Base-by-base conservation (phyloP, 2,329 filamentous ascomycete genomes). In the Dactylellina parvicollis region DNA sequence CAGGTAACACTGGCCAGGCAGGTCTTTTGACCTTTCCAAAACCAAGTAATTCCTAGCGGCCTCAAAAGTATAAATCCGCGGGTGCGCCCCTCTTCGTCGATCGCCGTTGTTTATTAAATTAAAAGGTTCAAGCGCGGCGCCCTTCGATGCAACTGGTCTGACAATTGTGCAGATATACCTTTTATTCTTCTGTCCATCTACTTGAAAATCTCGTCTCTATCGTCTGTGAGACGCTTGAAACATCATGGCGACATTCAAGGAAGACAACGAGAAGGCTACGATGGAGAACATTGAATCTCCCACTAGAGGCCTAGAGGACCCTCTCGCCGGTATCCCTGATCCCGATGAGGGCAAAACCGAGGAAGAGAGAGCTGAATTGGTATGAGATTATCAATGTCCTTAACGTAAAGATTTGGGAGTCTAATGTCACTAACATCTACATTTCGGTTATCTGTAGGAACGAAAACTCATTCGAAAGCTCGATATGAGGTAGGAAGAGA, bases 321-420 rank as follows among this genome's bases (percentile, higher is more conserved):
- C 49, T 38, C 55, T 65, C 8, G 40, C 67, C 3, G 60, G 49
- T 16, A 56, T 74, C 30, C 50, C 47, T 28, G 86, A 89, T 76
- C 87, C 87, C 0, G 90, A 92, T 80, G 88, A 85, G 50, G 86
- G 87, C 5, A 80, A 90, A 76, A 88, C 84, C 38, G 85, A 85
- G 0, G 87, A 87, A 75, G 89, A 92, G 79, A 85, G 82, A 75
- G 85, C 85, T 24, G 84, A 81, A 52, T 85, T 87, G 77, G 89
- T 91, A 81, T 75, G 85, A 80, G n/a, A 71, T 52, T 26, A 44
- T 71, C 22, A 61, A 32, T 40, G 7, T 2, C 30, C 14, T 34
- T 34, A 4, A 42, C 14, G 3, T 5, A 3, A 28, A 14, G 28
- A 34, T 10, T 64, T n/a, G n/a, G n/a, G 26, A 52, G 36, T 61